Evolutionary conservation across 306 rosid species (phyloP), one percentile per base, ranked within the genome.

Genomic region (Fragaria ananassa): DNA sequence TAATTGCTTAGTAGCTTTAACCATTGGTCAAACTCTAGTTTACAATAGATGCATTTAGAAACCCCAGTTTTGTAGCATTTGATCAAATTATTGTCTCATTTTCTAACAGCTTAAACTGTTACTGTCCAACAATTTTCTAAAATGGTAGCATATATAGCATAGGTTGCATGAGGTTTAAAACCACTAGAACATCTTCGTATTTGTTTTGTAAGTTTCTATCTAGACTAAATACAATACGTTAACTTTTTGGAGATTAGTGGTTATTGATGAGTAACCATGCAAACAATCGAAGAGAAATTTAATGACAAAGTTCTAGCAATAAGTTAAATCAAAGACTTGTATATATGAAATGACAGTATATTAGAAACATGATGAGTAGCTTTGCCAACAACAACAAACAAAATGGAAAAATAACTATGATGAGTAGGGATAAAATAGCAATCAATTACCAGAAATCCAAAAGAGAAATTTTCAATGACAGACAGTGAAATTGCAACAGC

Each of bases 401-500:
- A 51, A 51, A 31, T 3, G 11, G 29, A 8, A 54, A 54, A 47
- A 14, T 0, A 47, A 47, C 51, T 12, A 56, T 60, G 37, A 60
- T 25, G 19, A 60, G 65, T 60, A 25, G 17, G 9, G 8, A 25
- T 25, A 58, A 2, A 62, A 62, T 56, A n/a, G 12, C 27, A 54
- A 56, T 56, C 62, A 21, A 21, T 31, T 63, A 67, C 97, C 98
- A 94, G 84, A 88, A 94, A 92, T 65, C 97, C 97, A 61, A 94
- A 94, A 21, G 97, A 86, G 85, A 91, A 88, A 79, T 91, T 93
- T 51, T 96, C 79, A 74, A 93, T 34, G 66, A 93, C 93, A 23
- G 97, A 91, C 10, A 93, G 85, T 61, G 97, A 88, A 46, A 91
- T 86, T 17, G 98, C 90, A 65, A 89, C 87, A 27, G 98, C 84